Evolutionary conservation across 352 stramenopile species (phyloP).

Genomic region (Phytophthora multivora): DNA sequence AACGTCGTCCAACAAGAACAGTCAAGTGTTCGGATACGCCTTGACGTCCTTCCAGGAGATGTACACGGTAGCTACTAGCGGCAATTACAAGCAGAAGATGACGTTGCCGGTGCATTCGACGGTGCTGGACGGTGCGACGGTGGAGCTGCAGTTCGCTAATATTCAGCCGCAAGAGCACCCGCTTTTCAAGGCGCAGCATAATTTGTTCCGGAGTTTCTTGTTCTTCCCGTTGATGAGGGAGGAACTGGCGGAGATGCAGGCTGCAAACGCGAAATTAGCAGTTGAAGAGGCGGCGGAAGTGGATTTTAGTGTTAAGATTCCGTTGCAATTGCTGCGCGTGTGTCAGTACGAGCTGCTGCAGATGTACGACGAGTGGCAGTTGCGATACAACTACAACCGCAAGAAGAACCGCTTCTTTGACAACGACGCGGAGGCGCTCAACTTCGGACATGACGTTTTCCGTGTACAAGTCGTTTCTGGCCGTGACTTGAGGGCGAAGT

Average conservation of each 20-base stretch:
- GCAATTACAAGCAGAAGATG: conserved; percentile 63
- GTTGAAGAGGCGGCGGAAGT: conserved; percentile 81
- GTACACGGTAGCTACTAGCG: conserved; percentile 64
- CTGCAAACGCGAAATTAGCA: conserved; percentile 62
- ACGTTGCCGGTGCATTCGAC: conserved; percentile 71
- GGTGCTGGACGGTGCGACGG: conserved; percentile 61
- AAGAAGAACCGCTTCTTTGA: conserved; percentile 80
- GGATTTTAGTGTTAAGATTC: conserved; percentile 81
- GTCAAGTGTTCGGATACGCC: conserved; percentile 72
- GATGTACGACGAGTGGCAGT: conserved; percentile 76
- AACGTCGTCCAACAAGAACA: conserved; percentile 63
- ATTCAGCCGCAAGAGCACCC: conserved; percentile 49
- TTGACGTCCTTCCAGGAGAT: conserved; percentile 83
- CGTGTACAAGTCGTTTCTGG: conserved; percentile 71
- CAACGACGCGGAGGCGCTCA: conserved; percentile 77
- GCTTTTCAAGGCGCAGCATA: conserved; percentile 56
- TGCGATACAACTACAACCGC: conserved; percentile 83
- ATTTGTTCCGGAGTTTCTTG: conserved; percentile 64
- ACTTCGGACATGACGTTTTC: conserved; percentile 82
- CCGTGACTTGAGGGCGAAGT: conserved; percentile 43
- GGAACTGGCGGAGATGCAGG: conserved; percentile 50
- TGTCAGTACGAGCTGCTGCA: conserved; percentile 74
- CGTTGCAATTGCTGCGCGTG: conserved; percentile 74
- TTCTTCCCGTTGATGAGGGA: conserved; percentile 71
- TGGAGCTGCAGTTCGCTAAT: conserved; percentile 66